These are phyloP conservation scores for Dryadomyces sulphureus DNA, from an alignment of 2,329 filamentous ascomycete genomes.

Conservation along the genomic window DNA sequence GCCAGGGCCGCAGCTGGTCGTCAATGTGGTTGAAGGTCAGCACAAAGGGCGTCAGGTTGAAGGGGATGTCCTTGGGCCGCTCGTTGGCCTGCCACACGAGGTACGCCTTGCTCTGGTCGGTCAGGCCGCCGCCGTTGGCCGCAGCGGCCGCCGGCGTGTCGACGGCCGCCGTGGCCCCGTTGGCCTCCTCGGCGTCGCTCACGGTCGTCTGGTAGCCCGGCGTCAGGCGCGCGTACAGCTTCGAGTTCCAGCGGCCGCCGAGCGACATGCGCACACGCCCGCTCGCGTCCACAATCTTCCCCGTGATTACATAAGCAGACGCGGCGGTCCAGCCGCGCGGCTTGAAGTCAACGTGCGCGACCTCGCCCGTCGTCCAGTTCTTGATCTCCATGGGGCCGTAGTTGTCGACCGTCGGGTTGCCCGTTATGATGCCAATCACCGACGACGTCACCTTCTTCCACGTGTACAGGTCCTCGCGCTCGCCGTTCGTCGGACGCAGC, in stretches of 20 bases:
- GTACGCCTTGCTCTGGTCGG: conserved; percentile 61
- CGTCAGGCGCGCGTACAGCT: conserved; percentile 84
- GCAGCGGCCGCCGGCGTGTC: not conserved
- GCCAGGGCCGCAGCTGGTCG: conserved; percentile 58
- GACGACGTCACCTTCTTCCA: conserved; percentile 99
- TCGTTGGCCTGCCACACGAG: conserved; percentile 83
- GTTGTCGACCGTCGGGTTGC: conserved; percentile 92
- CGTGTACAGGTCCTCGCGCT: conserved; percentile 77
- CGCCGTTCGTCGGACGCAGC: conserved; percentile 58
- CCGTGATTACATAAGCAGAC: conserved; percentile 75
- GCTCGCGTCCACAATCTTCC: conserved; percentile 66
- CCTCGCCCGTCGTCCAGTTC: conserved; percentile 90
- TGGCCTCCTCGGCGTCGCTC: conserved; percentile 39
- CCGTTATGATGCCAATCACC: conserved; percentile 96
- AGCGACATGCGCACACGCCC: conserved; percentile 80
- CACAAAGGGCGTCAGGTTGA: conserved; percentile 94
- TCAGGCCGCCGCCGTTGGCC: conserved; percentile 34
- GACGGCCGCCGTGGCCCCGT: not conserved
- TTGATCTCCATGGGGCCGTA: conserved; percentile 95
- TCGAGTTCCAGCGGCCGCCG: conserved; percentile 93
- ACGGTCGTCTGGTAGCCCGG: conserved; percentile 73
- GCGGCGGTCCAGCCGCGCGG: conserved; percentile 89
- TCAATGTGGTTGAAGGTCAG: conserved; percentile 87
- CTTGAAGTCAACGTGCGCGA: conserved; percentile 86
- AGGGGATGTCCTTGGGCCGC: conserved; percentile 73